Evolutionary conservation across 78 protist species (phyloP).

Genomic region (Isochrysis galbana): DNA sequence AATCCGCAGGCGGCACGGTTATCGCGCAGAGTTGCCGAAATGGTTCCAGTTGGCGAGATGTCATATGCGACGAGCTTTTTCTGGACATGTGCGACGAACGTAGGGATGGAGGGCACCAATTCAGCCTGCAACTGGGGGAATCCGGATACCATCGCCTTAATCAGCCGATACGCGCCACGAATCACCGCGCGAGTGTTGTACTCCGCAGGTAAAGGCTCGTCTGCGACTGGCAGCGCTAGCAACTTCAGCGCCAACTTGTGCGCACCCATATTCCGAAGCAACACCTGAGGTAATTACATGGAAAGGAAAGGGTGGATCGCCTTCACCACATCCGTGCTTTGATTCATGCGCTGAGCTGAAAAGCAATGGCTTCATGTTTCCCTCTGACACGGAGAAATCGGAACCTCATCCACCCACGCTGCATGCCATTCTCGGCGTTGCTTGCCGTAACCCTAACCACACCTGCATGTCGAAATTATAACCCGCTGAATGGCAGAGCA

Average conservation of each 20-base stretch:
- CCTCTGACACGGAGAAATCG: too few species aligned
- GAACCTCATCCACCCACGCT: too few species aligned
- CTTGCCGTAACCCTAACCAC: too few species aligned
- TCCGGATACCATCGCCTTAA: not conserved
- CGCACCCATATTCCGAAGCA: not conserved
- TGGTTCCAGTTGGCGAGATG: not conserved
- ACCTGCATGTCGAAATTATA: not conserved
- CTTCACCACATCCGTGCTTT: too few species aligned
- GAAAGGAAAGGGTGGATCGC: too few species aligned
- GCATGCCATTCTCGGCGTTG: too few species aligned
- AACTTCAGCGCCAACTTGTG: not conserved
- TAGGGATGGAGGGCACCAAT: not conserved
- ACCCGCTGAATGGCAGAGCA: not conserved
- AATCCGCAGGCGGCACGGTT: not conserved
- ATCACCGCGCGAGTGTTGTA: not conserved
- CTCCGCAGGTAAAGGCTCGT: not conserved
- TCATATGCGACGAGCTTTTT: not conserved
- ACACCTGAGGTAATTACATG: too few species aligned
- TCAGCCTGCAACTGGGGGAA: not conserved
- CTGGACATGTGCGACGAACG: not conserved
- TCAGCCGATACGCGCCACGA: not conserved
- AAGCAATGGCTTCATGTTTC: too few species aligned
- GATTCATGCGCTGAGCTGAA: too few species aligned
- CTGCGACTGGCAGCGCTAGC: not conserved
- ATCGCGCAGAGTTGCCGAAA: not conserved